phyloP scores from a whole-genome alignment of 305 asterid genomes.

The Rubia peregrina region DNA sequence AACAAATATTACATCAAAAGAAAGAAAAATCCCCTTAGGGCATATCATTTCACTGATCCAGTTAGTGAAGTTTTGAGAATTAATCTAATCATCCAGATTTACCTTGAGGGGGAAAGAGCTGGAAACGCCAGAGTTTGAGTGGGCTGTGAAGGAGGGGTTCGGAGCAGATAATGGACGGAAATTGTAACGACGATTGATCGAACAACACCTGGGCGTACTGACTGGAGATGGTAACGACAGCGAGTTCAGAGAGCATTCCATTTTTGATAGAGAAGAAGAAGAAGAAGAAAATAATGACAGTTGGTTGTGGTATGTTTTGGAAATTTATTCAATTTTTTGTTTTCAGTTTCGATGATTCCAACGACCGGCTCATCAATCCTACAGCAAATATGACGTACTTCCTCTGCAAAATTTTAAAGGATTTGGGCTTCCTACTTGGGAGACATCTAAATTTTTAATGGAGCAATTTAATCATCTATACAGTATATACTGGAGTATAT shows the following conservation, averaged over 20 bases:
- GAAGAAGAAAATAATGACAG: background rate
- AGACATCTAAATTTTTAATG: no score
- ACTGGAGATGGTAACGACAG: conserved; percentile 9
- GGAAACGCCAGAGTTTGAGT: background rate
- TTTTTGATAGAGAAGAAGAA: no score
- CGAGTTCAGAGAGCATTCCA: conserved; percentile 11
- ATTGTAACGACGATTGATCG: background rate
- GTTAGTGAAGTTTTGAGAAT: background rate
- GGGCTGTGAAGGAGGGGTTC: conserved; percentile 2
- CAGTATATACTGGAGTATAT: no score
- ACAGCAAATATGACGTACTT: no score
- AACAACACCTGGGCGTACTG: background rate
- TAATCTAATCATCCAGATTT: background rate
- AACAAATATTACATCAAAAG: background rate
- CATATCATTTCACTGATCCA: background rate
- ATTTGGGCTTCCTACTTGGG: no score
- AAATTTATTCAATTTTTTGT: background rate
- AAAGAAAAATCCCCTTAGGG: background rate
- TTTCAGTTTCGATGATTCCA: background rate
- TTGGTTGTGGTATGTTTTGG: background rate
- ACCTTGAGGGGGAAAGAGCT: conserved; percentile 12
- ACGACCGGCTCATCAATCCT: background rate
- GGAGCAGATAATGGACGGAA: conserved; percentile 1
- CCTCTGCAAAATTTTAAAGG: no score
- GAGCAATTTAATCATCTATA: no score